Evolutionary conservation across 139 green algal species (phyloP), one percentile per base, ranked within the genome.

Genomic region (Chlorella sp.): DNA sequence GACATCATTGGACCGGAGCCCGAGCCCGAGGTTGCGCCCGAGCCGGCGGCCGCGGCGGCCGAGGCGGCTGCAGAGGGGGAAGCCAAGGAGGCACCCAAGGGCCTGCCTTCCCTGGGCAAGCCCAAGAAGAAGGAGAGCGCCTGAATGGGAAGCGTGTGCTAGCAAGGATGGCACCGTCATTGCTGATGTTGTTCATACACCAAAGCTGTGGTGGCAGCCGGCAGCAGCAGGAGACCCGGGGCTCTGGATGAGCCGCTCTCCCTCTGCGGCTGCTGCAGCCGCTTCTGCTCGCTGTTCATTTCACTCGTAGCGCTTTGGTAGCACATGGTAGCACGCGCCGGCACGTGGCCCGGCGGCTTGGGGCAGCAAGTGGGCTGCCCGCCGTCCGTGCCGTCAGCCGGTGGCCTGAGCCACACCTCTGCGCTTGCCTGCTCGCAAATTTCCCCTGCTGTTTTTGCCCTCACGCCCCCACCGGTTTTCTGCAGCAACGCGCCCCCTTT

Each of bases 71-170:
- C 24, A 21, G 21, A 34, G 26, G 26, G 85, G 73, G 91, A 93
- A 57, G 57, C 21, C 61, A 88, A 90, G 87, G 82, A 89, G 86
- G 40, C 81, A 16, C 83, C 83, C 69, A 94, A 94, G 83, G 92
- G 92, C 7, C 37, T 94, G 32, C 90, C 92, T n/a, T 73, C 90
- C 9, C 89, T 94, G 77, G 68, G 48, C 53, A 85, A 77, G 64
- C 86, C 84, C 73, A 93, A 93, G 87, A 92, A 93, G 92, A 93
- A 93, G 85, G 75, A 92, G 60, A 71, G 64, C 64, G 64, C 64
- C 11, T 71, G 64, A 71, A 28, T 28, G 48, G 48, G 48, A 57
- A 9, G 48, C 48, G 7, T 57, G 48, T 57, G 48, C 9, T 57
- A 57, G 48, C 48, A 57, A 57, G 48, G 48, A 57, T 57, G 48